Conservation (phyloP, 83 land plant species). For the Thuja plicata region DNA sequence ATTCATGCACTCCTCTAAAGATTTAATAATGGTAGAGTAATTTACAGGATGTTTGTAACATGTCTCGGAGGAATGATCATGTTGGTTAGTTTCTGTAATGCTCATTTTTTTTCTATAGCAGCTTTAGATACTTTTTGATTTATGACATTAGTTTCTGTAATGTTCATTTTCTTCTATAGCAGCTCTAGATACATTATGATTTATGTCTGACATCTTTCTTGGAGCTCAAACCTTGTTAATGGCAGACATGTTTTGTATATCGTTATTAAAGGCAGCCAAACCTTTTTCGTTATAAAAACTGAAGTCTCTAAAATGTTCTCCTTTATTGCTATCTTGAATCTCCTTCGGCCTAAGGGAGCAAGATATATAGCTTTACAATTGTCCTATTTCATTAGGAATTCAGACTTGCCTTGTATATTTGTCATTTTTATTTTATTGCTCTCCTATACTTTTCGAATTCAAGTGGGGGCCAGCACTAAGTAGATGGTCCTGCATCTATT, state of each 20-base stretch:
- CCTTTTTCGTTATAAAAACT: not conserved
- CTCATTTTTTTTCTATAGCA: not conserved
- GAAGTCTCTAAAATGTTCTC: not conserved
- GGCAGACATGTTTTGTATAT: not conserved
- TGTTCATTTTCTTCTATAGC: not conserved
- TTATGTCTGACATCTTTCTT: not conserved
- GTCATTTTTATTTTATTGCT: not conserved
- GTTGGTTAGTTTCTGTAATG: not conserved
- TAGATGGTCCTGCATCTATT: no score
- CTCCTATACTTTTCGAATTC: not conserved
- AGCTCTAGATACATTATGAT: not conserved
- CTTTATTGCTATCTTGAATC: not conserved
- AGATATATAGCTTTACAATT: not conserved
- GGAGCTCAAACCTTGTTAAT: not conserved
- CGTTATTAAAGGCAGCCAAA: not conserved
- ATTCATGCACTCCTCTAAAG: not conserved
- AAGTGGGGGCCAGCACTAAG: no score
- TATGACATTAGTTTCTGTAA: not conserved
- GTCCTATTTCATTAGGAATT: not conserved
- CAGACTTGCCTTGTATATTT: not conserved
- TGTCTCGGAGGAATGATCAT: not conserved
- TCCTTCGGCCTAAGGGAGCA: not conserved
- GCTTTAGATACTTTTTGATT: not conserved
- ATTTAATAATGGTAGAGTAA: not conserved
- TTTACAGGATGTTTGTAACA: not conserved